Evolutionary conservation across 2,329 filamentous ascomycete genomes (phyloP).

Genomic region (Shiraia bambusicola): DNA sequence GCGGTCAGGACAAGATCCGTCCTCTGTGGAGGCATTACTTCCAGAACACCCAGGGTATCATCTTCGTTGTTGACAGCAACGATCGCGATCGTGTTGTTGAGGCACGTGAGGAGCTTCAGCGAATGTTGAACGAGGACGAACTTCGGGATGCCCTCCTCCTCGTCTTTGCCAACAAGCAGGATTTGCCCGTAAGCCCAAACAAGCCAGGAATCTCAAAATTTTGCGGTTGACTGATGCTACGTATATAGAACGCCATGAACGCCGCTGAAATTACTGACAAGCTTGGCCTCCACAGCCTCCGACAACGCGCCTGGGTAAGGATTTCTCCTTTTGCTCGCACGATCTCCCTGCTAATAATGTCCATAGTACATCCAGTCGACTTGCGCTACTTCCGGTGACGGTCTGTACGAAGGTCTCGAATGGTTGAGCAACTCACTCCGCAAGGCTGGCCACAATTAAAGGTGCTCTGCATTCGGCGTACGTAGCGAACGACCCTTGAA

Average conservation of each 20-base stretch:
- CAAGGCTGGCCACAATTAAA: slow-evolving; percentile 55
- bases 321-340: slow-evolving; percentile 32
- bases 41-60: slow-evolving; percentile 90
- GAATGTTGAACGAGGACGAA: slow-evolving; percentile 97
- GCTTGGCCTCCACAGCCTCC: slow-evolving; percentile 98
- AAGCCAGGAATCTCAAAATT: slow-evolving; percentile 1
- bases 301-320: slow-evolving; percentile 98
- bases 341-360: slow-evolving; percentile 22
- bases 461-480: slow-evolving; percentile 12
- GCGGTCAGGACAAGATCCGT: slow-evolving; percentile 97
- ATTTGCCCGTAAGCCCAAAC: slow-evolving; percentile 71
- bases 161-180: slow-evolving; percentile 99
- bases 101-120: slow-evolving; percentile 88
- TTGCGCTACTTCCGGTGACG: slow-evolving; percentile 97
- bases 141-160: slow-evolving; percentile 93
- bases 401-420: slow-evolving; percentile 97
- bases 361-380: slow-evolving; percentile 95
- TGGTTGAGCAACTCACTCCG: slow-evolving; percentile 58
- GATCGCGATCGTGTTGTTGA: slow-evolving; percentile 91
- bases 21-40: slow-evolving; percentile 98
- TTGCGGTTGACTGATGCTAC: slow-evolving; percentile 15
- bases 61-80: slow-evolving; percentile 97
- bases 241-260: slow-evolving; percentile 93
- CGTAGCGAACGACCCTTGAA: slow-evolving; percentile 26
- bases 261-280: slow-evolving; percentile 99